A percentile compares a stretch with the other conserved stretches of the same genome.
Evolutionary conservation across 2,329 filamentous ascomycete species (phyloP).

Genomic region (Cladophialophora carrionii): DNA sequence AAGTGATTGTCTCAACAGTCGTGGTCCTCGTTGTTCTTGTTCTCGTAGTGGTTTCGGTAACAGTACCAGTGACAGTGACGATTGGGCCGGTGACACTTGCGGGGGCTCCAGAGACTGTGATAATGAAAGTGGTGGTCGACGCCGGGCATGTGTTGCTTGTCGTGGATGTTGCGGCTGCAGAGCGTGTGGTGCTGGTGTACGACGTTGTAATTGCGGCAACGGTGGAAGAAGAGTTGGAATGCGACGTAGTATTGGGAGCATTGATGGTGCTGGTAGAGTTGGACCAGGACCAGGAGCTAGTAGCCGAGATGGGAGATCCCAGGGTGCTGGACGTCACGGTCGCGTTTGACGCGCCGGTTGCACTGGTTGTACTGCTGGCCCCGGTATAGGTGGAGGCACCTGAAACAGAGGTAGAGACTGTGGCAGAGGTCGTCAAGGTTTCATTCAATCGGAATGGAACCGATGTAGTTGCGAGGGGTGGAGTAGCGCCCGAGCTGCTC

Average conservation of each 20-base stretch:
- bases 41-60: slow-evolving; percentile 12
- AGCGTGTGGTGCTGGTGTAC: slow-evolving; percentile 13
- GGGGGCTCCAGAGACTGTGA: slow-evolving; percentile 10
- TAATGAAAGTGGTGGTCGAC: slow-evolving; percentile 3
- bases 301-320: slow-evolving; percentile 8
- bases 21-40: slow-evolving; percentile 14
- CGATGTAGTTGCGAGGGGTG: slow-evolving; percentile 12
- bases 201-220: neutral
- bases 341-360: slow-evolving; percentile 9
- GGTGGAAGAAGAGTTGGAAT: neutral
- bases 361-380: slow-evolving; percentile 2
- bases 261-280: slow-evolving; percentile 3
- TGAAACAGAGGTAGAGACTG: neutral
- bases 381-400: slow-evolving; percentile 5
- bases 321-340: slow-evolving; percentile 15
- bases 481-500: slow-evolving; percentile 16
- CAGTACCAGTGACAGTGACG: slow-evolving; percentile 1
- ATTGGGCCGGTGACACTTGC: neutral
- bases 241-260: neutral
- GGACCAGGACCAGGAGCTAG: neutral
- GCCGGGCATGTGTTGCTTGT: slow-evolving; percentile 13
- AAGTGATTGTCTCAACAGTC: slow-evolving; percentile 11
- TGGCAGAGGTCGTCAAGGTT: neutral
- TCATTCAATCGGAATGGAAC: slow-evolving; percentile 3
- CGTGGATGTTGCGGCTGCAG: slow-evolving; percentile 10